phyloP scores from a whole-genome alignment of 1,284 basidiomycete genomes.

The Megacollybia platyphylla region DNA sequence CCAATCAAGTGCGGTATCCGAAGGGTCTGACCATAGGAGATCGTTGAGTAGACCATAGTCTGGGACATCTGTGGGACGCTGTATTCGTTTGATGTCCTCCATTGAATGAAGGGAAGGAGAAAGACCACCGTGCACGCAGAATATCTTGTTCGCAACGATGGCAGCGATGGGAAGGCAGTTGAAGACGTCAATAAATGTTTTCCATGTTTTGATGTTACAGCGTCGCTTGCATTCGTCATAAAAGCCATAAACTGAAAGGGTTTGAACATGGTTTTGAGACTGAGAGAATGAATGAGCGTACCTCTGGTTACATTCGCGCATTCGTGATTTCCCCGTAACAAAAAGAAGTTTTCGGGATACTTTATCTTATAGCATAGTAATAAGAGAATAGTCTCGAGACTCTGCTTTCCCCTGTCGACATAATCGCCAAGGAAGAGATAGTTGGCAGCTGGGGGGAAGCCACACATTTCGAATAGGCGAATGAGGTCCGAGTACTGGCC shows the following conservation, averaged over 20 bases:
- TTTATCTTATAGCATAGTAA: conserved; percentile 99
- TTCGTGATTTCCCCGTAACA: conserved; percentile 97
- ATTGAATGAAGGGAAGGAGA: conserved; percentile 96
- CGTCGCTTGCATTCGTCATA: conserved; percentile 99
- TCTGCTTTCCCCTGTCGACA: conserved; percentile 98
- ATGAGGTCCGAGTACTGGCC: conserved; percentile 99
- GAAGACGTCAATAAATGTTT: conserved; percentile 99
- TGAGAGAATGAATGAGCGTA: conserved; percentile 17
- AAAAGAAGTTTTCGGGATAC: conserved; percentile 99
- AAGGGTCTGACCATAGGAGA: conserved; percentile 96
- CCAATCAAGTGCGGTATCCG: conserved; percentile 96
- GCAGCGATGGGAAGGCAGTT: conserved; percentile 98
- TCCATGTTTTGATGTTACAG: conserved; percentile 99
- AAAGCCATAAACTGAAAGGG: conserved; percentile 83
- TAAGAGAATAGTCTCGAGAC: conserved; percentile 93
- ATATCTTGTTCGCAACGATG: conserved; percentile 98
- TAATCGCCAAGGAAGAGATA: conserved; percentile 99
- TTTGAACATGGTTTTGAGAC: background rate
- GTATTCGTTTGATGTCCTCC: conserved; percentile 98
- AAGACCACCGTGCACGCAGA: conserved; percentile 97
- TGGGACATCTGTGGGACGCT: conserved; percentile 97
- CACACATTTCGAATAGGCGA: conserved; percentile 98
- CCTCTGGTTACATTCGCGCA: conserved; percentile 98
- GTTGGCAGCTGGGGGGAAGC: conserved; percentile 94
- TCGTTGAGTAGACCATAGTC: conserved; percentile 98